These are phyloP conservation scores for Paraphaeosphaeria sporulosa DNA, from an alignment of 2,329 filamentous ascomycete species.

Conservation along the genomic window DNA sequence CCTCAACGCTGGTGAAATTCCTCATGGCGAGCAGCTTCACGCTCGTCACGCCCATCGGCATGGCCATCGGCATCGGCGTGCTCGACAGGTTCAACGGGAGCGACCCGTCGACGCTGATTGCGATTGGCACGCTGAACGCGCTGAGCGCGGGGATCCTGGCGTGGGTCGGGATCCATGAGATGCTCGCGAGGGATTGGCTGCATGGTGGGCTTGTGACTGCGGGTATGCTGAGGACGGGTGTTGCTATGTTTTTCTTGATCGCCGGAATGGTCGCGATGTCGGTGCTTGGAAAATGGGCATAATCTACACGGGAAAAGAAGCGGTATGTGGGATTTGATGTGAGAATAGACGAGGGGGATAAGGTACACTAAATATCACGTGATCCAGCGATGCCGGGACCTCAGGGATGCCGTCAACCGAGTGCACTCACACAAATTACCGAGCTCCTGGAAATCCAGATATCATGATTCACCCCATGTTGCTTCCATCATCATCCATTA, in stretches of 20 bases:
- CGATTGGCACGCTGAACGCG: slow-evolving; percentile 77
- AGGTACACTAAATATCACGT: too few relatives aligned
- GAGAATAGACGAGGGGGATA: too few relatives aligned
- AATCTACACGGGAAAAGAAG: too few relatives aligned
- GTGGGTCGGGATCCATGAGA: slow-evolving; percentile 83
- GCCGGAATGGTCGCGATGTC: slow-evolving; percentile 74
- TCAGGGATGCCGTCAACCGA: too few relatives aligned
- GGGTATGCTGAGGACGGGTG: slow-evolving; percentile 55
- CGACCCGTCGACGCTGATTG: slow-evolving; percentile 70
- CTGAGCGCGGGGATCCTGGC: slow-evolving; percentile 77
- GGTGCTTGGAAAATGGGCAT: slow-evolving; percentile 78
- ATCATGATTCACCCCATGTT: neutral
- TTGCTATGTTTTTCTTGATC: slow-evolving; percentile 64
- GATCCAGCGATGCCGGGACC: too few relatives aligned
- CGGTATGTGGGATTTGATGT: too few relatives aligned
- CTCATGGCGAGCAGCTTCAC: slow-evolving; percentile 70
- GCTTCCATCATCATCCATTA: too few relatives aligned
- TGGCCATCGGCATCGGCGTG: slow-evolving; percentile 81
- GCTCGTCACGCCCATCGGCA: slow-evolving; percentile 77
- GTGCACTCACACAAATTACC: too few relatives aligned
- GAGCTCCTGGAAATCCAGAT: too few relatives aligned
- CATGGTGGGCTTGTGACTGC: slow-evolving; percentile 59
- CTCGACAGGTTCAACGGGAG: slow-evolving; percentile 77
- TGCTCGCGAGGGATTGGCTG: slow-evolving; percentile 81
- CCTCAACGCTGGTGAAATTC: slow-evolving; percentile 59